Base-by-base conservation (phyloP, 495 filamentous ascomycete species). In the Apiosordaria backusii region DNA sequence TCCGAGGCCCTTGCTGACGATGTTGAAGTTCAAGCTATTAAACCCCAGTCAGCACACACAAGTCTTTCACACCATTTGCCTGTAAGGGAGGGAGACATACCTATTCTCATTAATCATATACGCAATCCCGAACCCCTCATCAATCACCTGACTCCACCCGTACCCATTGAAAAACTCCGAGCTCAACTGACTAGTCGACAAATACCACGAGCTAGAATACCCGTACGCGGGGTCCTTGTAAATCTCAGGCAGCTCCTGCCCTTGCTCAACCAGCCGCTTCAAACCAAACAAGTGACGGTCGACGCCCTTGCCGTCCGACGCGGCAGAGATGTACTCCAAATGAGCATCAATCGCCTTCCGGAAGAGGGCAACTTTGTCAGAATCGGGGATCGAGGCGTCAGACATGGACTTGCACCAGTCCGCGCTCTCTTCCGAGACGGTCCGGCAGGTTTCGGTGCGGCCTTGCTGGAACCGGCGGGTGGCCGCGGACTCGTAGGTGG, bases 71-170 rank as follows among this genome's bases (percentile, higher is more conserved):
- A 45, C 7, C 35, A 45, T 2, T 2, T 45, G 35, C 35, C 35
- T 15, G 16, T 7, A 18, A 13, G 2, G 35, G 7, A 68, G 21
- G 50, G 5, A 19, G 9, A 45, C 81, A 78, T 74, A 84, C 83
- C 80, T 85, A 78, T 96, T 96, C 85, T 99, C 95, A 74, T 99
- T 99, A 73, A 99, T 97, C 96, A 99, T 99, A 72, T 99, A 99
- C 15, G 96, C 96, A 77, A 99, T 96, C 22, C 96, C 95, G 77
- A 92, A 99, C 18, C 95, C 95, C 50, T 89, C 91, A 75, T 98
- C 94, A 65, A 98, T 90, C 21, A 99, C 96, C 85, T 99, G 94
- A 74, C 92, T 96, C 96, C 96, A 99, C 29, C 96, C 96, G 81
- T 99, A 99, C 18, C 96, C 96, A 75, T 99, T 98, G 83, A 98